Evolutionary conservation across 352 stramenopile species (phyloP), one percentile per base, ranked within the genome.

Genomic region (Phytopythium helicoides): DNA sequence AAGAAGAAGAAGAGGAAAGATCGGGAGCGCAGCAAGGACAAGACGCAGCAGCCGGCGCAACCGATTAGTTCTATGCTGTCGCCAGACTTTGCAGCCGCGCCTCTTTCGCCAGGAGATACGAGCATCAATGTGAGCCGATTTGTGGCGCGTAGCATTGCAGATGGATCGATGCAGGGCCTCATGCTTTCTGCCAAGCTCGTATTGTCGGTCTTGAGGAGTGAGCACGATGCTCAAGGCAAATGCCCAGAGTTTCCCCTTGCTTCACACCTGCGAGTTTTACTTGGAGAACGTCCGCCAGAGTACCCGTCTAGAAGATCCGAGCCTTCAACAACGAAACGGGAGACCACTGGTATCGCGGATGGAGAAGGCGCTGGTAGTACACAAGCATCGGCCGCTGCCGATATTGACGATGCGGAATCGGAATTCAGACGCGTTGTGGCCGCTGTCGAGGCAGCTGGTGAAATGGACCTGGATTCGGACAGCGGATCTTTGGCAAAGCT

Each of bases 1-100:
- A 88, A 90, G 60, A 90, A 92, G 49, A 93, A 92, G 66, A 90
- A 87, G 52, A 68, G 83, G 18, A 92, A 94, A 62, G 86, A 92
- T 18, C 60, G 82, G 25, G 76, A 90, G n/a, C 73, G 74, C 28
- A 33, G 28, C 40, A 92, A 90, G 56, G 78, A 91, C 14, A 90
- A 87, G 36, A 60, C 59, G 25, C 51, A 73, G 11, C 66, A 66
- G 25, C 66, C 71, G 34, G 56, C 54, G 11, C 56, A 62, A 12
- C 55, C 67, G 18, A 47, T 60, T 11, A 73, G 60, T 22, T 44
- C 71, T 6, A 93, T 95, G 85, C 68, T 92, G 1, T 72, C 69
- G 15, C 82, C 82, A 0, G 85, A 95, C 51, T 70, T 95, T 53
- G 64, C 67, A 1, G 68, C 80, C 1, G 73, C 84, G 5, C 74